Base-by-base conservation (phyloP, 805 yeast genomes). In the Cyberlindnera mrakii region DNA sequence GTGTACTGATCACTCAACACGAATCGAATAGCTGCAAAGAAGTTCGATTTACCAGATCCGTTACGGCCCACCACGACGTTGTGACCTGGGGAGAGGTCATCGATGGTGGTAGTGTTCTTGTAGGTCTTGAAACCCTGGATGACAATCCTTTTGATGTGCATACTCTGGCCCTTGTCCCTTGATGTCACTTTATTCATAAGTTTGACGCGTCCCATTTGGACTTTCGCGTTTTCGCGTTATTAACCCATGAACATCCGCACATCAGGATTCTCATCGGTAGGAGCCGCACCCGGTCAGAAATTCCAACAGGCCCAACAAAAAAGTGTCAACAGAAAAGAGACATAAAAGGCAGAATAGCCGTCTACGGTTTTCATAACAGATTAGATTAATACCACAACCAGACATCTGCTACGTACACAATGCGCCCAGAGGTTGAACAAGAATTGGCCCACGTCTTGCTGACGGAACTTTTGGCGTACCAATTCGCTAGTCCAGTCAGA, bases 401-500 rank as follows among this genome's bases (percentile, higher is more conserved):
- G 4, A 9, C 11, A 9, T 23, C 27, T 23, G 27, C 27, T 23
- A 23, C 27, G 27, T 23, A 23, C 27, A 46, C 46, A 43, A 71
- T 71, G 76, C 71, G 71, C 54, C 96, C 99, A 54, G 98, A 93
- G 76, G 82, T 89, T 48, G 95, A 93, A 74, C 99, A 93, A 72
- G 98, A 93, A 66, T 79, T 93, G 54, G 95, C 99, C 54, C 98
- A 93, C 65, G 82, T 86, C 53, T 75, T 93, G 52, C 76, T 93
- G 64, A 89, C 97, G 23, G 99, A 93, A 76, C 80, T 93, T 57
- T 77, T 93, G 70, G 98, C 99, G 42, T 93, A 90, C 71, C 99
- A 93, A 70, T 93, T 93, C 62, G 99, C 99, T 39, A 90, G 97
- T 49, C 99, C 99, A 38, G 99, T 93, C 52, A 82, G 98, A 77